phyloP scores from a whole-genome alignment of 768 basidiomycete species.

The Lactarius tabidus region DNA sequence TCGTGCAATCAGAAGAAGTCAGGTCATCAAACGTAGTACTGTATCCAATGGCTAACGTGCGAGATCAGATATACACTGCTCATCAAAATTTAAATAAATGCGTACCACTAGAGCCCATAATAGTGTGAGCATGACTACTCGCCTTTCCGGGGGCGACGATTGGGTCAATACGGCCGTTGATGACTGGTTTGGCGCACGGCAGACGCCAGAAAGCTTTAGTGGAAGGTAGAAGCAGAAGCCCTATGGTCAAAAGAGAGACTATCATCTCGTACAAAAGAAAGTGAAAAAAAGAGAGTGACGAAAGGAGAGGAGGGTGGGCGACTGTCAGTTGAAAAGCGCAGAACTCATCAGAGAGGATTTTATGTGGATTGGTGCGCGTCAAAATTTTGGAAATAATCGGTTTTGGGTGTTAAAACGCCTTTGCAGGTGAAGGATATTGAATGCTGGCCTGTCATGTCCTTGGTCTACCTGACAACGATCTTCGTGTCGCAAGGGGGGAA shows the following conservation, averaged over 20 bases:
- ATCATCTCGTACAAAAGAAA: not conserved
- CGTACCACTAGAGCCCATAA: constrained; percentile 18
- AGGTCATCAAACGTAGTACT: constrained; percentile 13
- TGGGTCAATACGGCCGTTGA: constrained; percentile 14
- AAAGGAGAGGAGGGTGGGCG: constrained; percentile 7
- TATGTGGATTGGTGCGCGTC: not conserved
- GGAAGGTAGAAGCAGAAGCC: constrained; percentile 15
- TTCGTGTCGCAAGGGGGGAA: not conserved
- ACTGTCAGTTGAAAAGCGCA: not conserved
- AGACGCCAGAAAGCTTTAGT: constrained; percentile 18
- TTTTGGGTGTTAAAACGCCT: not conserved
- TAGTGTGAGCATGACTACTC: constrained; percentile 16
- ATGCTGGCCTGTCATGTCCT: not conserved
- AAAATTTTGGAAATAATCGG: not conserved
- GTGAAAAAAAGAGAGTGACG: constrained; percentile 10
- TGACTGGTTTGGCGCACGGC: constrained; percentile 13
- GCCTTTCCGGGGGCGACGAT: constrained; percentile 8
- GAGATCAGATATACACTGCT: not conserved
- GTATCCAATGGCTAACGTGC: constrained; percentile 9
- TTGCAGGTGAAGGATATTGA: not conserved
- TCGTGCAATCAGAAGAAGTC: constrained; percentile 13
- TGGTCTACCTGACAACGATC: constrained; percentile 6
- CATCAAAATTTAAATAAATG: not conserved
- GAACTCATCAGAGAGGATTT: not conserved
- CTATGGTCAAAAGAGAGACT: constrained; percentile 3